A percentile compares a stretch with the other conserved stretches of the same genome.
Evolutionary conservation across 2,329 filamentous ascomycete genomes (phyloP).

Genomic region (Botrytis aclada): DNA sequence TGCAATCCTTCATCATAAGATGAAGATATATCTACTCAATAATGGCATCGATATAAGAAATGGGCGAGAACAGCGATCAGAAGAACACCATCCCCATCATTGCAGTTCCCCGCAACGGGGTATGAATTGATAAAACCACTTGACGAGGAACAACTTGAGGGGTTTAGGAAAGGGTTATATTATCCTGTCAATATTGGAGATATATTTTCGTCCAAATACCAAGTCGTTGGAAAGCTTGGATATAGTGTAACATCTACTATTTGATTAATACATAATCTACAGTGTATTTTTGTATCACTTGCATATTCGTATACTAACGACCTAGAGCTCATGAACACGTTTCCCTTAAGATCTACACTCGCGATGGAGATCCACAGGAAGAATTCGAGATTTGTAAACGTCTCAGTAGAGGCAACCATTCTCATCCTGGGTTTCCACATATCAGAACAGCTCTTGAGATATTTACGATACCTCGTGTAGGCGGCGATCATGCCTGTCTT

Average conservation of each 20-base stretch:
- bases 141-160: conserved; percentile 24
- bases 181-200: conserved; percentile 28
- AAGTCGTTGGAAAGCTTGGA: conserved; percentile 28
- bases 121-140: conserved; percentile 1
- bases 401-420: conserved; percentile 34
- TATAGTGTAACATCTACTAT: conserved; percentile 26
- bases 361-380: conserved; percentile 7
- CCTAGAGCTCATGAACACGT: conserved; percentile 16
- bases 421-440: conserved; percentile 38
- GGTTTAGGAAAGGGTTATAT: conserved; percentile 19
- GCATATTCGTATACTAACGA: not conserved
- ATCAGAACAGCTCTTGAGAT: conserved; percentile 30
- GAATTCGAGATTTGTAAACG: conserved; percentile 45
- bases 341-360: conserved; percentile 22
- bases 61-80: not conserved
- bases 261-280: conserved; percentile 25
- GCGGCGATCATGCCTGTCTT: conserved; percentile 31
- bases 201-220: conserved; percentile 25
- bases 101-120: not conserved
- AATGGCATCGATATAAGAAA: not conserved
- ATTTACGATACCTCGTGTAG: not conserved
- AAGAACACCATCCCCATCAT: not conserved
- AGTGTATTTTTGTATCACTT: conserved; percentile 15
- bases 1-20: not conserved
- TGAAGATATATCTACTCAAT: not conserved